Base-by-base conservation (phyloP, 495 filamentous ascomycete species). In the Hypoxylon fuscum region DNA sequence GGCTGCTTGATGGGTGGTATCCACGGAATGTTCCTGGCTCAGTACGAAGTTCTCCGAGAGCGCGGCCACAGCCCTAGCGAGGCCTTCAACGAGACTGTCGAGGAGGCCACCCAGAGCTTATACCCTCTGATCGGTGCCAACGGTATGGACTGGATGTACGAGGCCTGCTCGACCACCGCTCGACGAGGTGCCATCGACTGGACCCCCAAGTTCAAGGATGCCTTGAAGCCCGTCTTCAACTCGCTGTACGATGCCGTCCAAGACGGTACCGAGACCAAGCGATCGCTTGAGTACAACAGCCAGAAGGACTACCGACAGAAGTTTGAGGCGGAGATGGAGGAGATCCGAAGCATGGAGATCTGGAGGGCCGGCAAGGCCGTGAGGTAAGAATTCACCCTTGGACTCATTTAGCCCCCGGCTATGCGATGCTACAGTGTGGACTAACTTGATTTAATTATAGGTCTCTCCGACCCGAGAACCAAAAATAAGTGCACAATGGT, bases 111-210 rank as follows among this genome's bases (percentile, higher is more conserved):
- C 35, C 96, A 98, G 86, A 91, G 87, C 67, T 85, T 98, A 58
- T 98, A 98, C 85, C 95, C 95, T 55, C 83, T 98, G 67, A 98
- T 98, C 71, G 95, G 93, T 74, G 85, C 83, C 71, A 89, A 98
- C 77, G 95, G 95, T 68, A 98, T 98, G 95, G 95, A 98, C 84
- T 98, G 95, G 92, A 98, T 98, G 96, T 98, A 96, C 83, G 92
- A 93, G 68, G 95, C 95, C 65, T 98, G 95, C 90, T 98, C 94
- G 51, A 98, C 96, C 71, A 98, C 96, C 35, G 95, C 95, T 70
- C 90, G 95, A 74, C 93, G 95, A 74, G 95, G 95, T 81, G 95
- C 95, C 79, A 96, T 98, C 74, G 95, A 98, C 85, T 98, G 95
- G 96, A 94, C 90, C 75, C 85, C 85, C 73, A 83, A 81, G 68